Percentiles rank a stretch among this genome's conserved stretches.
phyloP scores from a whole-genome alignment of 257 asterid genomes.

The Paraleonurus japonicus region DNA sequence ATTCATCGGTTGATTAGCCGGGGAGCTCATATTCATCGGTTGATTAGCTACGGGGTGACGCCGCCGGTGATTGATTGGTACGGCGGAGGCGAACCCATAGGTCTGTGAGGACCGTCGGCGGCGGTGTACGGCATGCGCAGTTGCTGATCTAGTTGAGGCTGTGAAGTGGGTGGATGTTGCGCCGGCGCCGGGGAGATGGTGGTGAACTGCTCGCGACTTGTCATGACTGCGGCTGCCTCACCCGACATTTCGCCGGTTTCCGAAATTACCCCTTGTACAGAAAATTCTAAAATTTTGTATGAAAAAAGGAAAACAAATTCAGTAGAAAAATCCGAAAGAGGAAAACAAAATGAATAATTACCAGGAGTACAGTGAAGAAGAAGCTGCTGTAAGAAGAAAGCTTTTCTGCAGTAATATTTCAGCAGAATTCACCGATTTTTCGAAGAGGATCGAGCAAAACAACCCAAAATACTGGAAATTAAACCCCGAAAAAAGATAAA shows the following conservation, averaged over 20 bases:
- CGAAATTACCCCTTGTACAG: constrained; percentile 21
- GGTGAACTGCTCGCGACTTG: constrained; percentile 33
- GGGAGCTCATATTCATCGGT: constrained; percentile 28
- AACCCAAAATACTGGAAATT: constrained; percentile 29
- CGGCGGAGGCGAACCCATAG: constrained; percentile 32
- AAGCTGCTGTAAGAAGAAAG: constrained; percentile 21
- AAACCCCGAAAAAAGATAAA: constrained; percentile 26
- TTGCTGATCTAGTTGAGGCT: constrained; percentile 33
- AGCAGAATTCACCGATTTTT: constrained; percentile 25
- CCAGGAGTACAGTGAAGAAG: constrained; percentile 7
- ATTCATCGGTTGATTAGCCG: constrained; percentile 23
- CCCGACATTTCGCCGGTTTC: constrained; percentile 36
- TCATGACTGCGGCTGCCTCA: constrained; percentile 29
- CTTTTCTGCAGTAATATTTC: constrained; percentile 20
- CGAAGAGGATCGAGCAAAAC: constrained; percentile 34
- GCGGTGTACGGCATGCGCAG: constrained; percentile 32
- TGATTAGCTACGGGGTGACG: not conserved
- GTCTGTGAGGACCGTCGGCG: constrained; percentile 27
- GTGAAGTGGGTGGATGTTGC: constrained; percentile 23
- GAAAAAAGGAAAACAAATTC: constrained; percentile 6
- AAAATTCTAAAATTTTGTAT: not conserved
- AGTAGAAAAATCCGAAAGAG: not conserved
- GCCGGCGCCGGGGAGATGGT: constrained; percentile 13
- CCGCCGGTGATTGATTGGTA: constrained; percentile 26
- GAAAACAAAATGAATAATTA: not conserved